Conservation (phyloP, 768 basidiomycete species). For the Ramaria sp. region DNA sequence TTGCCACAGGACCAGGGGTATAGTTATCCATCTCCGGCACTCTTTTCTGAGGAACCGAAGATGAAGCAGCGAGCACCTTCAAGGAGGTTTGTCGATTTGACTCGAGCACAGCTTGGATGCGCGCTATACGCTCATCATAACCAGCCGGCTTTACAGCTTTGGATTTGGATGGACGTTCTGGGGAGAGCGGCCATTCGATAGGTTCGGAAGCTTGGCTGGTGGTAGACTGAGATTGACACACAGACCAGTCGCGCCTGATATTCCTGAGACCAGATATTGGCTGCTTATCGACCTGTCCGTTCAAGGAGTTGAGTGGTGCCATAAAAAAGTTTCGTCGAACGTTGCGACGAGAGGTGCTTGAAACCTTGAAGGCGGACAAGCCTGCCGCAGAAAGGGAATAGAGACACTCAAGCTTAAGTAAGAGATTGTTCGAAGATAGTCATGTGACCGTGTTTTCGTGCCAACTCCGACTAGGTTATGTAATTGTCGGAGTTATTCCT, state of each 20-base stretch:
- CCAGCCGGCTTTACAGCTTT: constrained; percentile 11
- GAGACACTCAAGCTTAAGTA: too few species aligned
- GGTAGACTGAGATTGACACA: constrained; percentile 14
- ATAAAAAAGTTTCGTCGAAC: neutral
- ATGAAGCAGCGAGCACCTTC: constrained; percentile 17
- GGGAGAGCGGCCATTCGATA: constrained; percentile 33
- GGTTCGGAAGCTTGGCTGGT: constrained; percentile 28
- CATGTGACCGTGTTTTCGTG: too few species aligned
- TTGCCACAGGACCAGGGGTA: constrained; percentile 13
- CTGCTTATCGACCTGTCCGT: neutral
- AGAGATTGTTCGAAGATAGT: too few species aligned
- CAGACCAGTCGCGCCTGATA: constrained; percentile 54
- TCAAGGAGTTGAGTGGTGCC: neutral
- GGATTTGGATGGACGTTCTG: constrained; percentile 5
- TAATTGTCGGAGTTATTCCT: too few species aligned
- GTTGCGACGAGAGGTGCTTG: neutral
- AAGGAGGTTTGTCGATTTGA: constrained; percentile 14
- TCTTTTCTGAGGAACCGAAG: constrained; percentile 27
- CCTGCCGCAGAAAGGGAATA: too few species aligned
- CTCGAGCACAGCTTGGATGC: constrained; percentile 48
- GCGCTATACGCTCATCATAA: constrained; percentile 33
- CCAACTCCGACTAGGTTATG: too few species aligned
- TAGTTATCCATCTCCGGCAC: constrained; percentile 14
- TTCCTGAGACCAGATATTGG: constrained; percentile 37
- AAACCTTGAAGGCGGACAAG: neutral